Conservation (phyloP, 1,139 yeast species). For the Zygoascus meyerae region DNA sequence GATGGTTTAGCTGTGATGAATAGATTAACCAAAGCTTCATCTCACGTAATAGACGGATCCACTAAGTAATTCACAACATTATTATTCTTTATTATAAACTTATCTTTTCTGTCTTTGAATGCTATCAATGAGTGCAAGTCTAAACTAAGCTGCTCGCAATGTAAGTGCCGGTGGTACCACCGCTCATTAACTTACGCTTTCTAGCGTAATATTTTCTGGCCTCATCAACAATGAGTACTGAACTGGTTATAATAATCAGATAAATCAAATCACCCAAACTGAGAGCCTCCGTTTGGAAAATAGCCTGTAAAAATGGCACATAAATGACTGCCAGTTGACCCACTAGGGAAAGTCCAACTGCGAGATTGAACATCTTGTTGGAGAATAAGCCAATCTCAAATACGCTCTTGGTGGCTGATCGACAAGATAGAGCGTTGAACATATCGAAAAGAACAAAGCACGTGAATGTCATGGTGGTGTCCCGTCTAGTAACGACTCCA, state of each 20-base stretch:
- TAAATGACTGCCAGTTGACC: constrained; percentile 96
- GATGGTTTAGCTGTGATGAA: constrained; percentile 96
- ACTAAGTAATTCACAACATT: background rate
- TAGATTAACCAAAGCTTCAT: constrained; percentile 80
- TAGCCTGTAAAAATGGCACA: constrained; percentile 81
- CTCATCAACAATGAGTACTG: constrained; percentile 85
- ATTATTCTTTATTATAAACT: background rate
- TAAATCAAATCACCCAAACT: constrained; percentile 59
- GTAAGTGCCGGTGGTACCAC: constrained; percentile 11
- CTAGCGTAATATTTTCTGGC: constrained; percentile 48
- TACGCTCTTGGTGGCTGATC: constrained; percentile 77
- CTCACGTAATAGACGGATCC: constrained; percentile 17
- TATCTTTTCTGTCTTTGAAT: background rate
- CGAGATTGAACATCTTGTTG: constrained; percentile 86
- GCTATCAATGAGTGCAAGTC: background rate
- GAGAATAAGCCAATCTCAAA: constrained; percentile 67
- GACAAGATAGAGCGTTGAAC: constrained; percentile 92
- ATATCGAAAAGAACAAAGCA: constrained; percentile 92
- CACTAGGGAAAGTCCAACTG: constrained; percentile 79
- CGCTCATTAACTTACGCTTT: constrained; percentile 15
- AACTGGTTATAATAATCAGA: constrained; percentile 59
- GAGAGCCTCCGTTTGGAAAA: constrained; percentile 92
- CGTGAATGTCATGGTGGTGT: constrained; percentile 98
- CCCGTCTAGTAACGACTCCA: constrained; percentile 78
- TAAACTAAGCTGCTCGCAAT: too few relatives aligned